phyloP scores from a whole-genome alignment of 2,329 filamentous ascomycete genomes.

The Cladosporium sp. region DNA sequence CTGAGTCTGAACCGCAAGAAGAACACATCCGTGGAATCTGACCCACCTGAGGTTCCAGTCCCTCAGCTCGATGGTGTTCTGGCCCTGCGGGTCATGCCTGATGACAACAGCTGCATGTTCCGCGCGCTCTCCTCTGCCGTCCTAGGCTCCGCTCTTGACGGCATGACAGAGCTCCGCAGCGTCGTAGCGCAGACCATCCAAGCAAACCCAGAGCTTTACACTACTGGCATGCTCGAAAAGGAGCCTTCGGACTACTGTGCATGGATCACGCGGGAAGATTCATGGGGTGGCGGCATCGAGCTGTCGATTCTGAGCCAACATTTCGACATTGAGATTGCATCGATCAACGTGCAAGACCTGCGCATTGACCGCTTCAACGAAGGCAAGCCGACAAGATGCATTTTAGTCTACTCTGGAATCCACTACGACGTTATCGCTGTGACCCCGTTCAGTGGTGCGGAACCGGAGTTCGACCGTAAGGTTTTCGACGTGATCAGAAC shows the following conservation, averaged over 20 bases:
- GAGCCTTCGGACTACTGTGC: slow-evolving; percentile 69
- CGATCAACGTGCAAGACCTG: slow-evolving; percentile 71
- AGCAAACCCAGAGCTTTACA: slow-evolving; percentile 67
- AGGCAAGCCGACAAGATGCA: slow-evolving; percentile 62
- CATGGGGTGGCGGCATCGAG: slow-evolving; percentile 92
- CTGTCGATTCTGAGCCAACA: slow-evolving; percentile 78
- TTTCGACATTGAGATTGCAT: slow-evolving; percentile 81
- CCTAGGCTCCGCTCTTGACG: slow-evolving; percentile 58
- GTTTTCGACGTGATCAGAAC: slow-evolving; percentile 55
- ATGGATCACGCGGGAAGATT: slow-evolving; percentile 74
- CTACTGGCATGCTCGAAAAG: slow-evolving; percentile 69
- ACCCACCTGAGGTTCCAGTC: slow-evolving; percentile 59
- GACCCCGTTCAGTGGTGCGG: slow-evolving; percentile 57
- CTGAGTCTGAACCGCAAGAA: slow-evolving; percentile 41
- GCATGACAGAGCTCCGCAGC: slow-evolving; percentile 68
- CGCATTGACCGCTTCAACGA: slow-evolving; percentile 76
- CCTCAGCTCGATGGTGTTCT: slow-evolving; percentile 53
- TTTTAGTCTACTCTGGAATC: slow-evolving; percentile 86
- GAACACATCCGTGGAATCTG: slow-evolving; percentile 43
- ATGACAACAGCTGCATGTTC: slow-evolving; percentile 94
- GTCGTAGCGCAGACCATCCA: slow-evolving; percentile 78
- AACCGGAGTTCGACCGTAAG: slow-evolving; percentile 74
- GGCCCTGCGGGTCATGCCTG: slow-evolving; percentile 89
- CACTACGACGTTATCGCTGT: slow-evolving; percentile 90
- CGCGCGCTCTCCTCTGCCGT: slow-evolving; percentile 79